Conservation (phyloP, 2,329 filamentous ascomycete genomes). For the Tolypocladium guangdongense region DNA sequence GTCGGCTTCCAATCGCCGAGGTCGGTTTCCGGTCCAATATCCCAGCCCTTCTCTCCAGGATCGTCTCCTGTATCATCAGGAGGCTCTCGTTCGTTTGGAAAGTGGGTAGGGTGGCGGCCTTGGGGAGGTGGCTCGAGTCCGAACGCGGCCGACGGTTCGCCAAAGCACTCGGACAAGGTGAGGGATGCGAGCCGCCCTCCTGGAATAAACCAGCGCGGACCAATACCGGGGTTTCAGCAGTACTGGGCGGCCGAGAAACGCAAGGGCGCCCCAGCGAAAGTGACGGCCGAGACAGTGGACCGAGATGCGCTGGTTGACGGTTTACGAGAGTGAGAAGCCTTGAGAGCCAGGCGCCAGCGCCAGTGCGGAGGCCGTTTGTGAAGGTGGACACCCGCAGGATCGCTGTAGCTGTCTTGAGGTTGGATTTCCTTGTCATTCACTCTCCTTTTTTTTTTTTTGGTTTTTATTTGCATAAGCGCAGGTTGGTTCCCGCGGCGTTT, state of each 20-base stretch:
- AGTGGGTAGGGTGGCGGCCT: constrained; percentile 37
- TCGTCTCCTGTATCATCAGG: constrained; percentile 12
- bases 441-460: too few species aligned
- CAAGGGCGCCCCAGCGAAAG: constrained; percentile 41
- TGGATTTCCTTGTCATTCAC: background rate
- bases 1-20: constrained; percentile 24
- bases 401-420: background rate
- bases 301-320: constrained; percentile 49
- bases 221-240: constrained; percentile 59
- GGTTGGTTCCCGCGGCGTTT: background rate
- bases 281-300: constrained; percentile 48
- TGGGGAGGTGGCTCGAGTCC: constrained; percentile 23
- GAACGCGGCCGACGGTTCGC: constrained; percentile 6
- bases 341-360: background rate
- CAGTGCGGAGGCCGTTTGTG: background rate
- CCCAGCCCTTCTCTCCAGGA: constrained; percentile 15
- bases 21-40: constrained; percentile 19
- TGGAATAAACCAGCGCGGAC: constrained; percentile 70
- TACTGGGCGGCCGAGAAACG: constrained; percentile 40
- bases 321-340: constrained; percentile 23
- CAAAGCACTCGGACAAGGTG: constrained; percentile 12
- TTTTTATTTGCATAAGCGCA: background rate
- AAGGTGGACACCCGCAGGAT: background rate
- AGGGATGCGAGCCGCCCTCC: constrained; percentile 40
- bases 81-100: constrained; percentile 23